These are phyloP conservation scores for Onygenales sp. DNA, from an alignment of 2,329 filamentous ascomycete genomes.

Conservation along the genomic window DNA sequence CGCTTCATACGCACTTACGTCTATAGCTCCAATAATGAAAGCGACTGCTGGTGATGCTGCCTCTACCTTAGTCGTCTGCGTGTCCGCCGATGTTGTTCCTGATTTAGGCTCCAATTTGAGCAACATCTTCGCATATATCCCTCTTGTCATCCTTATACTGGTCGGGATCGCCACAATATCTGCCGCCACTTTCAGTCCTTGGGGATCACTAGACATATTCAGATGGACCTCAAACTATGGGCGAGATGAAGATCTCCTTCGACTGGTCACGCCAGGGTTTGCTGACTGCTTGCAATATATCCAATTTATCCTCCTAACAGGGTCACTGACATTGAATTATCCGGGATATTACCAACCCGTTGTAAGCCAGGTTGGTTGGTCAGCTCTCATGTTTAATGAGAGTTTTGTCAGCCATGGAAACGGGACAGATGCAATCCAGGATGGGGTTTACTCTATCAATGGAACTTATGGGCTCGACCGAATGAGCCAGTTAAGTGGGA, in stretches of 20 bases:
- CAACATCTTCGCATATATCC: constrained; percentile 65
- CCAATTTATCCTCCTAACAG: constrained; percentile 81
- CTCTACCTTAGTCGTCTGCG: constrained; percentile 62
- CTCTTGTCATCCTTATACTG: constrained; percentile 65
- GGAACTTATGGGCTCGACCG: constrained; percentile 69
- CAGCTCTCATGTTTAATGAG: constrained; percentile 82
- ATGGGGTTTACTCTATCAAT: constrained; percentile 79
- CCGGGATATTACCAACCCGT: constrained; percentile 92
- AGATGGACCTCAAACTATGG: constrained; percentile 98
- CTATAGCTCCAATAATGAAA: constrained; percentile 62
- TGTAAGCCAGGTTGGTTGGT: constrained; percentile 81
- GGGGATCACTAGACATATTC: constrained; percentile 85
- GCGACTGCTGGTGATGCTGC: constrained; percentile 64
- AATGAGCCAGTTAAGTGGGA: constrained; percentile 72
- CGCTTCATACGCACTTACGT: constrained; percentile 79
- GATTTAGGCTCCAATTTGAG: constrained; percentile 61
- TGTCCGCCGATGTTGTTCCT: constrained; percentile 75
- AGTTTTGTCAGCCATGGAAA: constrained; percentile 66
- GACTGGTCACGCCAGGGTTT: constrained; percentile 90
- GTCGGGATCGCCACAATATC: constrained; percentile 75
- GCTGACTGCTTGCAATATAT: constrained; percentile 96
- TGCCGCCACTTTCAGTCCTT: constrained; percentile 82
- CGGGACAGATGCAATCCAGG: constrained; percentile 58
- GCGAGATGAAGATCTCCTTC: constrained; percentile 79
- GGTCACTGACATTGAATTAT: constrained; percentile 77